phyloP scores from a whole-genome alignment of 495 filamentous ascomycete genomes.

The Physcia stellaris region DNA sequence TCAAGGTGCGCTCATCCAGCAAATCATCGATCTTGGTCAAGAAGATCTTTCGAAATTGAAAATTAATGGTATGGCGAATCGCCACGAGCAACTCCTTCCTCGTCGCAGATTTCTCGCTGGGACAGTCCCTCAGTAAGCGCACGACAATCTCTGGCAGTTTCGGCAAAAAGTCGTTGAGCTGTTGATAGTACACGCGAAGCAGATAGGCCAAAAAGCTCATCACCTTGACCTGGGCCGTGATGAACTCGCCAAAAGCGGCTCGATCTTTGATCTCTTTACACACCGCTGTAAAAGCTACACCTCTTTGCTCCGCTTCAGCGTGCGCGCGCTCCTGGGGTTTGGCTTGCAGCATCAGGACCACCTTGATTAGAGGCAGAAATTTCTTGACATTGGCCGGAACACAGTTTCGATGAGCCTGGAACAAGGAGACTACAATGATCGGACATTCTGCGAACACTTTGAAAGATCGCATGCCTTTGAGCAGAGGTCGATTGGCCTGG shows the following conservation, averaged over 20 bases:
- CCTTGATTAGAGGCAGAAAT: constrained; percentile 90
- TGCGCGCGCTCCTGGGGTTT: constrained; percentile 90
- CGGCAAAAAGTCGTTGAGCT: constrained; percentile 79
- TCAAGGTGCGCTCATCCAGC: constrained; percentile 80
- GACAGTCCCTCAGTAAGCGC: constrained; percentile 82
- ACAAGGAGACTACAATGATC: constrained; percentile 96
- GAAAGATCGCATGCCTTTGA: constrained; percentile 95
- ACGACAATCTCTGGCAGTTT: constrained; percentile 84
- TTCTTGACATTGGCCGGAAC: constrained; percentile 76
- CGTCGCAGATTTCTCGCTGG: constrained; percentile 81
- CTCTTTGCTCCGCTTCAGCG: constrained; percentile 57
- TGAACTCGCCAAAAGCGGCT: constrained; percentile 91
- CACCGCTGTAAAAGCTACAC: constrained; percentile 79
- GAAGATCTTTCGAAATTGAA: constrained; percentile 95
- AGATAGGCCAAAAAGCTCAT: constrained; percentile 98
- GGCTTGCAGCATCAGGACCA: constrained; percentile 76
- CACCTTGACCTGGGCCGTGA: constrained; percentile 96
- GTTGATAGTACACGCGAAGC: constrained; percentile 72
- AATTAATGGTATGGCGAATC: constrained; percentile 97
- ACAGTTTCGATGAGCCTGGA: constrained; percentile 73
- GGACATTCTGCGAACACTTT: constrained; percentile 96
- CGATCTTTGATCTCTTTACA: constrained; percentile 89
- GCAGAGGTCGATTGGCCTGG: constrained; percentile 62
- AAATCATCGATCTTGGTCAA: constrained; percentile 89
- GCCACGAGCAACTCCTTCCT: constrained; percentile 93